Evolutionary conservation across 768 basidiomycete genomes (phyloP), one percentile per base, ranked within the genome.

Genomic region (Psilocybe cubensis): DNA sequence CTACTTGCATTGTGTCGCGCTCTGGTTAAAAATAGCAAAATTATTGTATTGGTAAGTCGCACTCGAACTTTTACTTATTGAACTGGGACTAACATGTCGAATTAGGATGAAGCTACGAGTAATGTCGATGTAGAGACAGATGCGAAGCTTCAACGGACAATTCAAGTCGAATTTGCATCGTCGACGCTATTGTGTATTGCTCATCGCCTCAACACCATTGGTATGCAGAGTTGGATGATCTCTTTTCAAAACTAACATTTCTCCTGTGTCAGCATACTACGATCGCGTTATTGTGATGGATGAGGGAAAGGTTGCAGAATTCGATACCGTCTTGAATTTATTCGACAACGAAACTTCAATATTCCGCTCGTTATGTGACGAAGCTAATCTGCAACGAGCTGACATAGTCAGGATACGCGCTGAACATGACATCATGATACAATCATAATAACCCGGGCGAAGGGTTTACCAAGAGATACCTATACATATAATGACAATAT

Each of bases 211-310:
- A 84, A 85, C 62, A 85, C 84, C 1, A 84, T 88, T 44, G 78
- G 81, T 77, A 61, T 51, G 75, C 10, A 29, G 23, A 18, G n/a
- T 29, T 54, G 9, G 57, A 11, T 20, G 21, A 27, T 48, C 21
- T 29, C 43, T 12, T 20, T 14, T 49, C 31, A 17, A 14, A 18
- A 50, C 5, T 12, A 12, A 50, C 7, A 50, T 18, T 20, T 29
- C 18, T 18, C 24, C 17, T 17, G 9, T 49, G 12, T 8, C 51
- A 84, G 84, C 80, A 0, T 82, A 88, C 64, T 89, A 87, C 58
- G 87, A 90, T 64, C 79, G 84, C n/a, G 79, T 91, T 17, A 71
- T 92, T 8, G 89, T 91, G 48, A 88, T 93, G 86, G 85, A 88
- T 60, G 72, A 77, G 23, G 90, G 91, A 3, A 66, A 73, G 44